Evolutionary conservation across 352 stramenopile species (phyloP).

Genomic region (Thraustochytrium sp.): DNA sequence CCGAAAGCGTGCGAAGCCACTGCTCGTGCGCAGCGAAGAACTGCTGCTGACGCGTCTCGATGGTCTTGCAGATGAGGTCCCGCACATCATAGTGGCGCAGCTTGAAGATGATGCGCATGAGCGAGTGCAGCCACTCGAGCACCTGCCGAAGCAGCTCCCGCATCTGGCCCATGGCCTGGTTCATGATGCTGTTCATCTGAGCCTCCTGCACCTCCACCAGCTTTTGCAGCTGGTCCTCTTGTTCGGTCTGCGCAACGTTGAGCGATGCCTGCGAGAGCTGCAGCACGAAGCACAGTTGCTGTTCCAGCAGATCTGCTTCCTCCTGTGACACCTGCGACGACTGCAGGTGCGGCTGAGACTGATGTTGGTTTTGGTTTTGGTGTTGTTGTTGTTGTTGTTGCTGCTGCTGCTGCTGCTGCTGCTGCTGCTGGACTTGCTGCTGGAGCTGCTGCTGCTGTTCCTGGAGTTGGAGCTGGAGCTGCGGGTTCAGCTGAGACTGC

Average conservation of each 20-base stretch:
- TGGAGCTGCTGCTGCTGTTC: not conserved
- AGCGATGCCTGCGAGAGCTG: not conserved
- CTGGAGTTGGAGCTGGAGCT: not conserved
- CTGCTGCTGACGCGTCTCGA: slow-evolving; percentile 3
- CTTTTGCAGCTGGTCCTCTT: not conserved
- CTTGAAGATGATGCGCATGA: not conserved
- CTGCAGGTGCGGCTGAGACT: not conserved
- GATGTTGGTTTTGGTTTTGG: not conserved
- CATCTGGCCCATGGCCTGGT: not conserved
- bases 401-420: slow-evolving; percentile 20
- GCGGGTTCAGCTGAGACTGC: not conserved
- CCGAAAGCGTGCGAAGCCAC: not conserved
- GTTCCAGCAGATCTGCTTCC: not conserved
- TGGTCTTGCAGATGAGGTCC: not conserved
- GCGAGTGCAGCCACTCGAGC: not conserved
- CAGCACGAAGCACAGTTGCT: not conserved
- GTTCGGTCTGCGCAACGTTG: not conserved
- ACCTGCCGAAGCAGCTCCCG: not conserved
- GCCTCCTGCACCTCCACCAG: not conserved
- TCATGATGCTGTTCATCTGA: not conserved
- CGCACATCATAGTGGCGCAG: not conserved
- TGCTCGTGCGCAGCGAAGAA: not conserved
- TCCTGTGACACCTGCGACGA: not conserved
- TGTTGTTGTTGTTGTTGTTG: not conserved
- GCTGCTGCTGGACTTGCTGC: not conserved